A percentile compares a stretch with the other conserved stretches of the same genome.
Conservation (phyloP, 1,139 yeast species). For the Wickerhamomyces sp. region DNA sequence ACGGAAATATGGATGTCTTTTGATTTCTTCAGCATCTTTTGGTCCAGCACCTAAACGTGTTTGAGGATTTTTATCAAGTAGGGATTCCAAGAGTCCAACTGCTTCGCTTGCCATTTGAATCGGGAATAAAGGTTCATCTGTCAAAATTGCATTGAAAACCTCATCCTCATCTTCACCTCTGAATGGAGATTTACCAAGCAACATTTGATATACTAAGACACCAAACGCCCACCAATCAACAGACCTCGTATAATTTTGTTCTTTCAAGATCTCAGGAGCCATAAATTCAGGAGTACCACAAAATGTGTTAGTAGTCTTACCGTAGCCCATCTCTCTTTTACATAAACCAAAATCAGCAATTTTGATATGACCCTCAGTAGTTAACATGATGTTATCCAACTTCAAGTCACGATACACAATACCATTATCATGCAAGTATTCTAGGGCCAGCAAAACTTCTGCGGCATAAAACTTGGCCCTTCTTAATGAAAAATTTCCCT, state of each 20-base stretch:
- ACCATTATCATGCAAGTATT: conserved; percentile 93
- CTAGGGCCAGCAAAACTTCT: conserved; percentile 85
- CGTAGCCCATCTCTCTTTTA: conserved; percentile 92
- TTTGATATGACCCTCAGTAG: conserved; percentile 92
- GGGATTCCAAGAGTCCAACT: conserved; percentile 86
- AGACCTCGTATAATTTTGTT: conserved; percentile 85
- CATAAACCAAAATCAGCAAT: conserved; percentile 96
- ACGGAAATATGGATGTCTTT: conserved; percentile 91
- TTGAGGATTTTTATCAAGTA: conserved; percentile 83
- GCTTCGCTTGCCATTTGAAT: conserved; percentile 97
- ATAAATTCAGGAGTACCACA: conserved; percentile 99
- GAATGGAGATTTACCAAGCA: conserved; percentile 93
- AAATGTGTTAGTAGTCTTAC: conserved; percentile 89
- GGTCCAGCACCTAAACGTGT: conserved; percentile 83
- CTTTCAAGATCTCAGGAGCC: conserved; percentile 97
- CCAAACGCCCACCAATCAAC: conserved; percentile 99
- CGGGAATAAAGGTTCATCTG: conserved; percentile 97
- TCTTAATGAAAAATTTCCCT: conserved; percentile 79
- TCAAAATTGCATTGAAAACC: conserved; percentile 93
- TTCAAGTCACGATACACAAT: conserved; percentile 95
- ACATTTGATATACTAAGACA: conserved; percentile 91
- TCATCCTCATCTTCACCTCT: conserved; percentile 98
- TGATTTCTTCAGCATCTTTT: conserved; percentile 85
- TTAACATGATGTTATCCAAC: conserved; percentile 84
- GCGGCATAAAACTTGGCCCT: conserved; percentile 97